These are phyloP conservation scores for Ceratocystis cacaofunesta DNA, from an alignment of 2,329 filamentous ascomycete species.

Conservation along the genomic window DNA sequence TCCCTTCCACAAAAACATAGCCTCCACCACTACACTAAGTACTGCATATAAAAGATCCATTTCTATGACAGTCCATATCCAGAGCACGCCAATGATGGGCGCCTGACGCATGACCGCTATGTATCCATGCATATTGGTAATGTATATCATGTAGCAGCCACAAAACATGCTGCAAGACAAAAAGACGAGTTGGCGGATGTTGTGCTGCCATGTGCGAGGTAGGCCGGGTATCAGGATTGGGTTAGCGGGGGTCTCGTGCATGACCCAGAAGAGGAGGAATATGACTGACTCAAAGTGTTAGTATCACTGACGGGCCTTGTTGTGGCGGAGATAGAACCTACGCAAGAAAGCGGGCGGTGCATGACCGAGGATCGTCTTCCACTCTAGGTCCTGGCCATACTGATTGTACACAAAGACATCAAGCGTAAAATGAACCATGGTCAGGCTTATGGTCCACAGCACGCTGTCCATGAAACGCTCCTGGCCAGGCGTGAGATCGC, in stretches of 20 bases:
- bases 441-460: constrained; percentile 46
- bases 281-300: constrained; percentile 31
- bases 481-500: constrained; percentile 28
- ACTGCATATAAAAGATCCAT: constrained; percentile 56
- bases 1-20: constrained; percentile 32
- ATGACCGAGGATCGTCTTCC: constrained; percentile 39
- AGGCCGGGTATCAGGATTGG: constrained; percentile 37
- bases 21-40: constrained; percentile 34
- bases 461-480: constrained; percentile 41
- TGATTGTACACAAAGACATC: constrained; percentile 68
- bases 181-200: constrained; percentile 47
- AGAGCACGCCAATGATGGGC: constrained; percentile 76
- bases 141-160: constrained; percentile 68
- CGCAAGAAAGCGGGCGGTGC: constrained; percentile 30
- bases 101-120: constrained; percentile 82
- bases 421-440: constrained; percentile 61
- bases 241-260: constrained; percentile 39
- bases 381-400: constrained; percentile 53
- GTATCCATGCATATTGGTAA: constrained; percentile 68
- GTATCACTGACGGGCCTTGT: neutral
- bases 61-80: constrained; percentile 89
- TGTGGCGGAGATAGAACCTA: neutral
- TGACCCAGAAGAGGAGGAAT: constrained; percentile 37
- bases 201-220: constrained; percentile 29
- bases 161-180: constrained; percentile 42